phyloP scores from a whole-genome alignment of 192 early-diverging fungal species.

The Spizellomyces punctatus region DNA sequence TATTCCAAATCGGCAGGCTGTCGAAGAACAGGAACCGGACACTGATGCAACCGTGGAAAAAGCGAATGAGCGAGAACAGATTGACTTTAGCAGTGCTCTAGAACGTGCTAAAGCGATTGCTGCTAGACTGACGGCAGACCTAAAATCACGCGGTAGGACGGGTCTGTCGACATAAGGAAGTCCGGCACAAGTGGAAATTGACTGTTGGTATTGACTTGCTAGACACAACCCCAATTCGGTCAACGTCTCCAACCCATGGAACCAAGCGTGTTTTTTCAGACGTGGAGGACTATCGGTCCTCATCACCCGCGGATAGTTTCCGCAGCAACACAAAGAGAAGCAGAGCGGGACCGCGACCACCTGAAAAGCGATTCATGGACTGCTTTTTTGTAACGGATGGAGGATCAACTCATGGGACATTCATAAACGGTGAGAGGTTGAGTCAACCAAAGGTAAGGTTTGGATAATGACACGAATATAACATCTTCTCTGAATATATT shows the following conservation, averaged over 20 bases:
- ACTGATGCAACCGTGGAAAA: background rate
- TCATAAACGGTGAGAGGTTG: constrained; percentile 66
- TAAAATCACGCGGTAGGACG: constrained; percentile 7
- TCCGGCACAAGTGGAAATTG: too few relatives aligned
- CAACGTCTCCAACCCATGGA: too few relatives aligned
- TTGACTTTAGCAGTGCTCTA: constrained; percentile 69
- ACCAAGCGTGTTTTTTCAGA: too few relatives aligned
- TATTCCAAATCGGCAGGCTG: background rate
- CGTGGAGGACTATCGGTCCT: too few relatives aligned
- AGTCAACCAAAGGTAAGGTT: constrained; percentile 56
- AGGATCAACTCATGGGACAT: constrained; percentile 79
- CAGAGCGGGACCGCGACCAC: background rate
- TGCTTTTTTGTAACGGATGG: constrained; percentile 60
- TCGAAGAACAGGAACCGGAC: too few relatives aligned
- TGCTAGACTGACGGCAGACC: constrained; percentile 53
- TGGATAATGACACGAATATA: background rate
- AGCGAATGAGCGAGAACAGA: constrained; percentile 8
- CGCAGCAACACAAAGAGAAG: too few relatives aligned
- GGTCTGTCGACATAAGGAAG: too few relatives aligned
- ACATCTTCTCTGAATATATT: background rate
- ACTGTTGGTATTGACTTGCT: too few relatives aligned
- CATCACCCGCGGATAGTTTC: too few relatives aligned
- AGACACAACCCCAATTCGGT: too few relatives aligned
- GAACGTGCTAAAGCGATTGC: constrained; percentile 80
- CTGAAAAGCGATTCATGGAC: constrained; percentile 10